Evolutionary conservation across 2,329 filamentous ascomycete genomes (phyloP).

Genomic region (Pestalotiopsis sp.): DNA sequence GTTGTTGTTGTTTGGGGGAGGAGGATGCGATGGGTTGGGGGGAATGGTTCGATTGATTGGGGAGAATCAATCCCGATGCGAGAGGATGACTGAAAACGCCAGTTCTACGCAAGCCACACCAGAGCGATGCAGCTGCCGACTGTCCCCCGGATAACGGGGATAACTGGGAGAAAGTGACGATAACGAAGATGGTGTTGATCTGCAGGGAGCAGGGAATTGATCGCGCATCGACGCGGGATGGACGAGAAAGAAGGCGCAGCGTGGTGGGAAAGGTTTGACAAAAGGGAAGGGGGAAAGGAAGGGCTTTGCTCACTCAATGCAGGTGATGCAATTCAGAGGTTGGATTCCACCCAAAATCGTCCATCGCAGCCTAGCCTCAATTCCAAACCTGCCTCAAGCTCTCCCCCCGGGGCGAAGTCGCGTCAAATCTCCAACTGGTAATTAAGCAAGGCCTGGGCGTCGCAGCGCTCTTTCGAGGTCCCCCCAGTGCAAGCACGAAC

Average conservation of each 20-base stretch:
- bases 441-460: conserved; percentile 3
- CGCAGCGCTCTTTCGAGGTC: background rate
- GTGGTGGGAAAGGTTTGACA: background rate
- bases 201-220: background rate
- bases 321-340: conserved; percentile 11
- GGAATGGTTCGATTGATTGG: background rate
- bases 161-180: background rate
- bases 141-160: too few species aligned
- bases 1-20: background rate
- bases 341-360: conserved; percentile 2
- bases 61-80: background rate
- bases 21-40: background rate
- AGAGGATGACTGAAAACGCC: background rate
- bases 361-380: conserved; percentile 10
- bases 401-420: background rate
- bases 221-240: background rate
- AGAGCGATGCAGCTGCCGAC: background rate
- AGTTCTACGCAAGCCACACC: background rate
- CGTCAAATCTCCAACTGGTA: conserved; percentile 7
- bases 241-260: background rate
- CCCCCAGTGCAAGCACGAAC: background rate
- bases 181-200: background rate
- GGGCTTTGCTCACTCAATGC: conserved; percentile 2
- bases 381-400: conserved; percentile 1
- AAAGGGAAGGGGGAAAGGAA: background rate